Evolutionary conservation across 2,329 filamentous ascomycete species (phyloP), one percentile per base, ranked within the genome.

Genomic region (Blumeria graminis): DNA sequence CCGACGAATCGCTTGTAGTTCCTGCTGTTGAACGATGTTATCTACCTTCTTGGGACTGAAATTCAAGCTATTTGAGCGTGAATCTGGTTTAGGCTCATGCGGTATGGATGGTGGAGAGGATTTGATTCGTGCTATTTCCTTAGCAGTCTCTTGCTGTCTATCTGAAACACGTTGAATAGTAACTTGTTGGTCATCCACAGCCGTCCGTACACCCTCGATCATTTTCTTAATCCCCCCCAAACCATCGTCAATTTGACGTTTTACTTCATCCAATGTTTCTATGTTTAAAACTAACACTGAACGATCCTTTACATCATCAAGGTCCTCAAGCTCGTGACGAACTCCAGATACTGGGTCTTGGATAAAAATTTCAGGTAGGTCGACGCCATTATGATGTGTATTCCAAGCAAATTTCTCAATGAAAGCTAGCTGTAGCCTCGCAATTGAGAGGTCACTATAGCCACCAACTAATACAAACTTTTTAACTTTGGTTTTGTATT

Each of bases 391-490:
- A 59, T 87, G 84, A 63, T 96, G 89, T 0, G 90, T 95, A 63
- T 94, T 96, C 89, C 93, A 98, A 0, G 90, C 92, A 66, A 98
- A 98, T 67, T 95, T 98, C 63, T 98, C 92, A 63, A 98, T 98
- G 63, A 98, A 98, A 0, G 92, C 90, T 33, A 98, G 76, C 68
- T 98, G 90, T 57, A 98, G 70, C 28, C 89, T 79, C 0, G 88
- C 88, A 58, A 95, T 82, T 2, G 86, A 90, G 10, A 98, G 74
- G 60, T 90, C 87, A 35, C 82, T 81, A 61, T 82, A 82, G 1
- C 90, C 90, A 66, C 93, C 88, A 0, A 86, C 72, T 36, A 96
- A 76, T 14, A 94, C 80, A 66, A 93, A 93, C 68, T 96, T 96
- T 70, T 95, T 96, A 63, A 96, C 89, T 67, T 92, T 92, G 63